Evolutionary conservation across 805 yeast genomes (phyloP), one percentile per base, ranked within the genome.

Genomic region (Saccharomycopsis synnaedendra): DNA sequence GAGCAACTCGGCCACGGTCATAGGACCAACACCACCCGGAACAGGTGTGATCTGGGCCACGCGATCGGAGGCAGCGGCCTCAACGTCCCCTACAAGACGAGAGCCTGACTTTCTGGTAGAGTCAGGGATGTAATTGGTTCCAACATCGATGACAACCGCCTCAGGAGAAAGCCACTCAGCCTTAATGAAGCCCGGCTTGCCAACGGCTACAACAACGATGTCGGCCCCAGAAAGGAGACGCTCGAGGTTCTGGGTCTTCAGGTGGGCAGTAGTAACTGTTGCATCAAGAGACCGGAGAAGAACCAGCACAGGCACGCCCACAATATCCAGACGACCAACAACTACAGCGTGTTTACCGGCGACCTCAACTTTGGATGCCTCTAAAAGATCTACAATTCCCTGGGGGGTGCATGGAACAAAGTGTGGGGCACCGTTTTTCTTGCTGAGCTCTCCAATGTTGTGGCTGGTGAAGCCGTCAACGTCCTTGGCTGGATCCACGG

Each of bases 21-120:
- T 85, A 60, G 94, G 94, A 45, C 94, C 94, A 54, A 85, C 94
- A 55, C 94, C 94, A 62, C 94, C 94, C 45, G 94, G 94, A 50
- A 85, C 94, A 6, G 94, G 94, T n/a, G 94, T 85, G 57, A 72
- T 71, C 5, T 80, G 70, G 4, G 88, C 80, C 38, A 66, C 62
- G 36, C 58, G 49, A 38, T 61, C 55, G 7, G 54, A 48, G 48
- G 81, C 78, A 36, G 72, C 65, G 43, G 71, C 78, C 49, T 82
- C 86, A 49, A 79, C 86, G 60, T 85, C 94, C 51, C 94, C 94
- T 46, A 82, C 88, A 64, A 83, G 70, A 61, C 76, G 75, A 55
- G 72, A 70, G 42, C 93, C 93, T 3, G 80, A 70, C 60, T 83
- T 83, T 63, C 73, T 79, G 41, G 80, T 62, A 9, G 77, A 53